phyloP scores from a whole-genome alignment of 805 yeast species.

The Pichia manshurica region DNA sequence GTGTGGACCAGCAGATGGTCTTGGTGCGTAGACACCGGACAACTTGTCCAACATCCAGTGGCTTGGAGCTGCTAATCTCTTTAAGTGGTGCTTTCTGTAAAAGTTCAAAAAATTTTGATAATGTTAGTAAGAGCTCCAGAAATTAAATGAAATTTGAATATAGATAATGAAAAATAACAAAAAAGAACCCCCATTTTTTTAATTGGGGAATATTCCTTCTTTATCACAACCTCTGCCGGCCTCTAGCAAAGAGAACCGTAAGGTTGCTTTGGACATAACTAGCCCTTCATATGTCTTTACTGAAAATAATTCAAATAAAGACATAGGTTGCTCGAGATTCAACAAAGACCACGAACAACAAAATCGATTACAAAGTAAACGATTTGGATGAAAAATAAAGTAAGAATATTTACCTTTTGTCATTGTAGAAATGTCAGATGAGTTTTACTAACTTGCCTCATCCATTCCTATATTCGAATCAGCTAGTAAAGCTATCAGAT shows the following conservation, averaged over 20 bases:
- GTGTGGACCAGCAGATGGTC: constrained; percentile 99
- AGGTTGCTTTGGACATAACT: constrained; percentile 2
- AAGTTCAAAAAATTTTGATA: constrained; percentile 7
- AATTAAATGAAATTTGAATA: too few relatives aligned
- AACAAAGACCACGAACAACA: constrained; percentile 3
- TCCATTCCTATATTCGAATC: too few relatives aligned
- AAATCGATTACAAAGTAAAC: not conserved
- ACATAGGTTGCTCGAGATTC: constrained; percentile 9
- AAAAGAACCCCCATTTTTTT: not conserved
- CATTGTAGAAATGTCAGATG: too few relatives aligned
- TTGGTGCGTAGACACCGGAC: constrained; percentile 99
- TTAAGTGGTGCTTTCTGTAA: constrained; percentile 91
- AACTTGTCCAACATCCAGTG: constrained; percentile 99
- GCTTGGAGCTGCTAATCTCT: constrained; percentile 99
- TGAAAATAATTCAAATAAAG: not conserved
- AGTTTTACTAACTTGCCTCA: too few relatives aligned
- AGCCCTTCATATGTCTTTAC: constrained; percentile 8
- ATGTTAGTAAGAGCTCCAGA: constrained; percentile 1
- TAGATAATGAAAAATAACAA: too few relatives aligned
- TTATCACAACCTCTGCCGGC: too few relatives aligned
- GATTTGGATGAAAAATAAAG: not conserved
- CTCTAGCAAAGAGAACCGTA: too few relatives aligned
- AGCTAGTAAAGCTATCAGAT: not conserved
- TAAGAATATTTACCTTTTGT: constrained; percentile 10
- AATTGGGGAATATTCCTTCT: too few relatives aligned